Base-by-base conservation (phyloP, 495 filamentous ascomycete genomes). In the Baudoinia panamericana region DNA sequence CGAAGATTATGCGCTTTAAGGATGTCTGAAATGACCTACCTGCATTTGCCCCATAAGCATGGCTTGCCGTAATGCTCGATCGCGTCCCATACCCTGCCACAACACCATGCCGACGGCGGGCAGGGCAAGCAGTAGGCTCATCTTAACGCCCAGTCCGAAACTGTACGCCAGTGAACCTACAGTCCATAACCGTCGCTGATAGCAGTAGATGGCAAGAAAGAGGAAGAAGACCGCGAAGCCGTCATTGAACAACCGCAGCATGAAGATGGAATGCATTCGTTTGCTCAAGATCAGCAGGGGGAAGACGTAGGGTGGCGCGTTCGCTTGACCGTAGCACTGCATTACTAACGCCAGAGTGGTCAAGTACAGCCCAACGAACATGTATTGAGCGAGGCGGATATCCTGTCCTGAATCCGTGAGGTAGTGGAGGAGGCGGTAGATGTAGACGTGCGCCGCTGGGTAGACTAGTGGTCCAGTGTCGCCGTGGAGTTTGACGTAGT, bases 171-270 rank as follows among this genome's bases (percentile, higher is more conserved):
- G 53, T 28, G 78, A 80, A 3, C 74, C 90, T 0, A 76, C 39
- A 8, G 75, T 73, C 76, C 80, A 95, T 15, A 70, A 58, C 11
- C 76, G 68, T 38, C 65, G 66, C 61, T 93, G 80, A 54, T 82
- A 82, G 27, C 72, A 59, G 55, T 78, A 84, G 28, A 95, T 80
- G 18, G 84, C 76, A 21, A 77, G 51, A 69, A 81, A 95, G 53
- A 96, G 73, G 39, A 79, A 78, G 41, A 86, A 65, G 19, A 81
- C 68, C 6, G 87, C 84, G 50, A 92, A 80, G 41, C 84, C 78
- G 66, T 97, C 90, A 62, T 97, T 97, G 70, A 97, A 97, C 50
- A 86, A 75, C 13, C 90, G 78, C 40, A 97, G 69, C 43, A 97
- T 59, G 56, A 85, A 97, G 31, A 97, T 78, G 59, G 84, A 93